phyloP scores from a whole-genome alignment of 306 rosid species.

The Quercus agrifolia region DNA sequence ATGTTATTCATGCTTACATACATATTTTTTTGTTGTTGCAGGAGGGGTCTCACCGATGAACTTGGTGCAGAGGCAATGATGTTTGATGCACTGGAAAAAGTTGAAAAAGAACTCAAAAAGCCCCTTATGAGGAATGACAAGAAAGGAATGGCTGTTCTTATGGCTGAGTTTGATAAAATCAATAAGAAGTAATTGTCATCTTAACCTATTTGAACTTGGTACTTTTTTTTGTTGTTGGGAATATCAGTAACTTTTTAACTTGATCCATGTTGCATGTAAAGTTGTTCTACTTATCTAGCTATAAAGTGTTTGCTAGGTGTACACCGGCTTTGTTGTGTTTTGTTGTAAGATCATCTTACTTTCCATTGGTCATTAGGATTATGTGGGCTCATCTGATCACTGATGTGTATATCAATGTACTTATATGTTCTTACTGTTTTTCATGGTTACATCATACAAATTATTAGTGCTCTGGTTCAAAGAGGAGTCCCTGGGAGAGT shows the following conservation, averaged over 20 bases:
- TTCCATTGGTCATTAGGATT: not conserved
- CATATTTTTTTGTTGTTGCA: constrained; percentile 22
- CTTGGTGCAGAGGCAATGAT: constrained; percentile 87
- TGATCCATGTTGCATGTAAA: not conserved
- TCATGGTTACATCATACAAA: not conserved
- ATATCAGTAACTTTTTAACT: not conserved
- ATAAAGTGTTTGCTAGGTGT: not conserved
- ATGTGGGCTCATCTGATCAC: not conserved
- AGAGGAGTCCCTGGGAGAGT: no score
- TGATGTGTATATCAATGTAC: not conserved
- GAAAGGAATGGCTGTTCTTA: constrained; percentile 84
- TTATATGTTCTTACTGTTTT: not conserved
- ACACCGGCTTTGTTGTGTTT: not conserved
- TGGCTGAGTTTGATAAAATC: constrained; percentile 83
- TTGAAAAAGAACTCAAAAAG: constrained; percentile 77
- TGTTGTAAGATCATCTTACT: not conserved
- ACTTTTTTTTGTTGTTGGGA: not conserved
- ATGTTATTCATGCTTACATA: not conserved
- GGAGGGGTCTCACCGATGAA: constrained; percentile 76
- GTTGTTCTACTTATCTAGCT: not conserved
- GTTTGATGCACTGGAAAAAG: constrained; percentile 84
- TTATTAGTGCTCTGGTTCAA: no score
- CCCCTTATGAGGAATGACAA: constrained; percentile 86
- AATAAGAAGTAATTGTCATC: constrained; percentile 58
- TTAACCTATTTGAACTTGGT: not conserved